Evolutionary conservation across 2,329 filamentous ascomycete genomes (phyloP).

Genomic region (Apiospora aurea): DNA sequence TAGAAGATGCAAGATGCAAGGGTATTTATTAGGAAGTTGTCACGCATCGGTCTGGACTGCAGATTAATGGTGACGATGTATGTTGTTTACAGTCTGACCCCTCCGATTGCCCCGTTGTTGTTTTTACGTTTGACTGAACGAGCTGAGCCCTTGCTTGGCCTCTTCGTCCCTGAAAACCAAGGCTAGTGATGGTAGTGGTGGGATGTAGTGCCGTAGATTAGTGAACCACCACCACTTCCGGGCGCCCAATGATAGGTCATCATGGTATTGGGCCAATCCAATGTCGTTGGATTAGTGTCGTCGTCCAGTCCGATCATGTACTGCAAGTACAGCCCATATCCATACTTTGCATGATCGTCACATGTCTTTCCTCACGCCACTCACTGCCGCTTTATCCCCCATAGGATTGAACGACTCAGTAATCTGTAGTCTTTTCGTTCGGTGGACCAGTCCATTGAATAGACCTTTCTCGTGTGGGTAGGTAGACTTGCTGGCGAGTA

Average conservation of each 20-base stretch:
- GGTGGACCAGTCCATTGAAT: background rate
- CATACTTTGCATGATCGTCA: background rate
- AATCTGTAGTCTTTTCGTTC: background rate
- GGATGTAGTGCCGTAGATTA: background rate
- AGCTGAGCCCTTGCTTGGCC: slow-evolving; percentile 17
- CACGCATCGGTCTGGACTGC: background rate
- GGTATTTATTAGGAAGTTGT: background rate
- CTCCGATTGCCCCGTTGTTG: slow-evolving; percentile 2
- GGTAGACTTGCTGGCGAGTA: background rate
- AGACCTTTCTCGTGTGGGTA: background rate
- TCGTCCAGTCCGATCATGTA: background rate
- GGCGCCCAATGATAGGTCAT: background rate
- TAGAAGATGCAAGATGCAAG: background rate
- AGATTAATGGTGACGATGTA: background rate
- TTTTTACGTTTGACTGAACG: background rate
- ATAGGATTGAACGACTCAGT: background rate
- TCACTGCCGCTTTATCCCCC: background rate
- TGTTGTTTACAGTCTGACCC: slow-evolving; percentile 10
- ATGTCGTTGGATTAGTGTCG: slow-evolving; percentile 3
- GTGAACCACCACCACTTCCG: background rate
- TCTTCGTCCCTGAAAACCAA: background rate
- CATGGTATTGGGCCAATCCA: background rate
- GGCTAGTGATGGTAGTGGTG: background rate
- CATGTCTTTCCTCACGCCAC: background rate
- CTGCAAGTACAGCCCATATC: background rate